A percentile compares a stretch with the other conserved stretches of the same genome.
phyloP scores from a whole-genome alignment of 192 early-diverging fungal species.

The Coemansia sp. region DNA sequence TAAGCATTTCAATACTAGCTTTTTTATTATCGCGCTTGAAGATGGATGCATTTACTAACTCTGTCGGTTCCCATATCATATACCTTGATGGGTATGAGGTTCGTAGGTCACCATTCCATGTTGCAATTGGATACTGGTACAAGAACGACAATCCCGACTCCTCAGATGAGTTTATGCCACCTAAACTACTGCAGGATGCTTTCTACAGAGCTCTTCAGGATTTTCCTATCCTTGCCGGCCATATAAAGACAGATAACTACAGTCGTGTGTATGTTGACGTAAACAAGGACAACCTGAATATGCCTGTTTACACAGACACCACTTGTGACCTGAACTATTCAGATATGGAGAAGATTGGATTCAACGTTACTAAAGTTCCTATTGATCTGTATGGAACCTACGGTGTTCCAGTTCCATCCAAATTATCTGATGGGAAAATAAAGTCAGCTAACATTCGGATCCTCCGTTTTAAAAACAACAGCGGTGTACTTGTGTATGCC shows the following conservation, averaged over 20 bases:
- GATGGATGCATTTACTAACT: background rate
- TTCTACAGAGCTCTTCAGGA: background rate
- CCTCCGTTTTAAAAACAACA: constrained; percentile 16
- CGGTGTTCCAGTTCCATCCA: background rate
- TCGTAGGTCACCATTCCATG: background rate
- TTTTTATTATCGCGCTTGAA: background rate
- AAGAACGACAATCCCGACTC: background rate
- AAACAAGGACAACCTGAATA: constrained; percentile 16
- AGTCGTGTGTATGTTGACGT: constrained; percentile 7
- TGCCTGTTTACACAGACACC: constrained; percentile 25
- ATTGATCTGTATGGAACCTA: background rate
- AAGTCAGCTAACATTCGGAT: constrained; percentile 10
- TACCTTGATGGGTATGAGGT: constrained; percentile 9
- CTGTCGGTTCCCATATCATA: constrained; percentile 6
- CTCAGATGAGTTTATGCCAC: constrained; percentile 17
- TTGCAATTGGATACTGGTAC: constrained; percentile 13
- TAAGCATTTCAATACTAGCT: background rate
- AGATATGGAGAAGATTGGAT: constrained; percentile 1
- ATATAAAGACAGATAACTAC: too few relatives aligned
- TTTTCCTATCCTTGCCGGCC: too few relatives aligned
- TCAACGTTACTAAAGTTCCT: constrained; percentile 4
- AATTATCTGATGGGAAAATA: background rate
- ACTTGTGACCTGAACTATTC: constrained; percentile 3
- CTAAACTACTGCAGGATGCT: constrained; percentile 6
- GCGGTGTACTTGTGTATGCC: constrained; percentile 21